A percentile compares a stretch with the other conserved stretches of the same genome.
phyloP scores from a whole-genome alignment of 139 green algal species.

The Tetraselmis chui region DNA sequence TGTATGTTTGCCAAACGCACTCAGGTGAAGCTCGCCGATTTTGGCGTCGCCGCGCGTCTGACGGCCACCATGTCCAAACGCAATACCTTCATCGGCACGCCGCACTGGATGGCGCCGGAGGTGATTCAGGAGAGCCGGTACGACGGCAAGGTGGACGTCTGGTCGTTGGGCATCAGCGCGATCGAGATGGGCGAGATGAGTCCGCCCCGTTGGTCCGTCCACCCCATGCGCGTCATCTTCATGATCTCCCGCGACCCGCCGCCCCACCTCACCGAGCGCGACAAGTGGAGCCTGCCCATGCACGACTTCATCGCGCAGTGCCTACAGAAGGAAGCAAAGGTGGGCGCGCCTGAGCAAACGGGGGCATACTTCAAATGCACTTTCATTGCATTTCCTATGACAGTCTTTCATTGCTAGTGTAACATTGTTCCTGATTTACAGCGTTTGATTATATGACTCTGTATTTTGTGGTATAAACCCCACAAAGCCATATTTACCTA shows the following conservation, averaged over 20 bases:
- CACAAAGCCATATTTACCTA: too few relatives aligned
- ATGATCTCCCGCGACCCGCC: constrained; percentile 78
- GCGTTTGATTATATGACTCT: too few relatives aligned
- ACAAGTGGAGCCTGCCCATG: constrained; percentile 64
- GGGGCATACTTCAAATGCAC: too few relatives aligned
- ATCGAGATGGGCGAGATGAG: constrained; percentile 89
- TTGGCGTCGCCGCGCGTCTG: constrained; percentile 74
- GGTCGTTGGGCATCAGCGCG: constrained; percentile 75
- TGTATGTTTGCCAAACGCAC: too few relatives aligned
- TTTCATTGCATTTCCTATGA: too few relatives aligned
- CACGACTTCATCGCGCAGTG: constrained; percentile 78
- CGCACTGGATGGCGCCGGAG: constrained; percentile 95
- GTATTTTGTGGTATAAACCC: too few relatives aligned
- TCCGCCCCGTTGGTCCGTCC: constrained; percentile 77
- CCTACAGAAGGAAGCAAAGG: constrained; percentile 63
- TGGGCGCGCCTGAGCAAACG: neutral
- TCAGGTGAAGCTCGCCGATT: constrained; percentile 81
- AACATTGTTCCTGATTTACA: too few relatives aligned
- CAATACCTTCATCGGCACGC: constrained; percentile 94
- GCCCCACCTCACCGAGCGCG: constrained; percentile 51
- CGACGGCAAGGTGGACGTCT: constrained; percentile 76
- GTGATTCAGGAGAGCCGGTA: constrained; percentile 87
- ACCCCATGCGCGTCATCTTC: constrained; percentile 92
- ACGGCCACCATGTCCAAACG: constrained; percentile 81
- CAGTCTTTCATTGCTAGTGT: too few relatives aligned